These are phyloP conservation scores for Tolypocladium tundrense DNA, from an alignment of 2,329 filamentous ascomycete species.

Conservation along the genomic window DNA sequence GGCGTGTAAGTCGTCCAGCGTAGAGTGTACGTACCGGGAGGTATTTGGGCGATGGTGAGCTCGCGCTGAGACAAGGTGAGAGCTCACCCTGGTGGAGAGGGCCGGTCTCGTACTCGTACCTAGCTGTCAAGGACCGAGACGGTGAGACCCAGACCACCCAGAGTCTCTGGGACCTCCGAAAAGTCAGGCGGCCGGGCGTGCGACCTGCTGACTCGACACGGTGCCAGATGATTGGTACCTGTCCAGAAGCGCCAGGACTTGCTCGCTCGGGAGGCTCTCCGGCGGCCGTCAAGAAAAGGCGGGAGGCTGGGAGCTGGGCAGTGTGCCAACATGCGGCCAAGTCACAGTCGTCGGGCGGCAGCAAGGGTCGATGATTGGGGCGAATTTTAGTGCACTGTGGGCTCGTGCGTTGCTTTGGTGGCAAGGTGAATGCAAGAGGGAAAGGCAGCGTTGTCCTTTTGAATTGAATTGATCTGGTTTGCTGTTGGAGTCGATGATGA, in stretches of 20 bases:
- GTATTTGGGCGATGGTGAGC: background rate
- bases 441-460: background rate
- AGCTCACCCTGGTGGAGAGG: background rate
- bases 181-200: background rate
- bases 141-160: background rate
- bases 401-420: background rate
- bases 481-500: background rate
- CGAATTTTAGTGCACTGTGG: background rate
- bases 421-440: background rate
- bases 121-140: background rate
- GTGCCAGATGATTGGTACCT: background rate
- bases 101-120: no score
- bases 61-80: background rate
- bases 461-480: background rate
- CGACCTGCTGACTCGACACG: background rate
- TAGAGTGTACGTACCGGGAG: background rate
- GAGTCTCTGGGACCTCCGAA: background rate
- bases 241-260: background rate
- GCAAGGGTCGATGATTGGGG: background rate
- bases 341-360: background rate
- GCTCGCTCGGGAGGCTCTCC: background rate
- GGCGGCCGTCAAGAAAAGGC: background rate
- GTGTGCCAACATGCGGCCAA: background rate
- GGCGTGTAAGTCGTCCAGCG: background rate
- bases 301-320: background rate